Evolutionary conservation across 2,329 filamentous ascomycete species (phyloP).

Genomic region (Lachnellula subtilissima): DNA sequence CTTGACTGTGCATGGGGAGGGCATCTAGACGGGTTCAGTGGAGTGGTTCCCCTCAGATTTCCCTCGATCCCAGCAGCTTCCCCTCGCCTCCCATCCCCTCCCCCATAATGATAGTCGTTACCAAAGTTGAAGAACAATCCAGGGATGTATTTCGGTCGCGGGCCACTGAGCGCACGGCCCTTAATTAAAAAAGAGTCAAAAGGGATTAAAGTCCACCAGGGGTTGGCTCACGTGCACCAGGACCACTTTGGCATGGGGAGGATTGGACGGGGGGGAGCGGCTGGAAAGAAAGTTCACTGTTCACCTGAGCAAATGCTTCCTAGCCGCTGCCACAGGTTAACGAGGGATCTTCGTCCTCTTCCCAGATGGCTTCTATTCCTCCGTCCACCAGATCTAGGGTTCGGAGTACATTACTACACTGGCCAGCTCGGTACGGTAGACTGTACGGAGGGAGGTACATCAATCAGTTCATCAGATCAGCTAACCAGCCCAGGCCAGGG

Average conservation of each 20-base stretch:
- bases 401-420: too few relatives aligned
- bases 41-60: conserved; percentile 12
- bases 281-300: not conserved
- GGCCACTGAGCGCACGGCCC: conserved; percentile 7
- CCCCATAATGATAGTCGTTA: conserved; percentile 8
- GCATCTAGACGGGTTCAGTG: conserved; percentile 2
- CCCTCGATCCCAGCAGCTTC: not conserved
- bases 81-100: not conserved
- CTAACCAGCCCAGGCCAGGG: too few relatives aligned
- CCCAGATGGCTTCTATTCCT: too few relatives aligned
- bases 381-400: too few relatives aligned
- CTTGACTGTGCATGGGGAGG: not conserved
- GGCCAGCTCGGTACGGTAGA: too few relatives aligned
- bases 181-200: conserved; percentile 3
- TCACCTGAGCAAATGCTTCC: not conserved
- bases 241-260: not conserved
- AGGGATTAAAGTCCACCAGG: conserved; percentile 2
- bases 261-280: not conserved
- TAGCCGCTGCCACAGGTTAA: not conserved
- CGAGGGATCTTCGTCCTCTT: not conserved
- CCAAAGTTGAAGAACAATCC: conserved; percentile 6
- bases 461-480: too few relatives aligned
- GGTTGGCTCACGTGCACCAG: conserved; percentile 9
- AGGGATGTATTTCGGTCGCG: conserved; percentile 8
- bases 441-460: too few relatives aligned